Evolutionary conservation across 768 basidiomycete genomes (phyloP), one percentile per base, ranked within the genome.

Genomic region (Chalciporus pseudorubinellus): DNA sequence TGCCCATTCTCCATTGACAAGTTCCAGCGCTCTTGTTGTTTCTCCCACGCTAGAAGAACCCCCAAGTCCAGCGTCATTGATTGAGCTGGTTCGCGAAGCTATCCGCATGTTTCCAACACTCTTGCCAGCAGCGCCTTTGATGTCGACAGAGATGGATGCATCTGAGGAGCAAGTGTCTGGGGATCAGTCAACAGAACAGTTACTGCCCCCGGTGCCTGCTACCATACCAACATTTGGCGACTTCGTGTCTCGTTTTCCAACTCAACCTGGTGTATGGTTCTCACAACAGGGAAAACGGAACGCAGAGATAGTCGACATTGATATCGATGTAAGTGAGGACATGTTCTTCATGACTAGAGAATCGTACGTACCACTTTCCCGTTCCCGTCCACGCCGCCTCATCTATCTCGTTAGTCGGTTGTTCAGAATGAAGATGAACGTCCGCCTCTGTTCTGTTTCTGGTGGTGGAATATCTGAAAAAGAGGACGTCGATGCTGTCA

Each of bases 241-340:
- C 38, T 47, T 53, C 34, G 51, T 62, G 2, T 50, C 59, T 7
- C 57, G 57, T 34, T 45, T 50, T 7, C 61, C 52, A 12, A 53
- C 56, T 10, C 29, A 53, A 36, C 57, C 68, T 13, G 68, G 66
- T 1, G 39, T 59, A 22, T 68, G 67, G 67, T 66, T 66, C 33
- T 59, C 41, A 41, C 57, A 59, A 20, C 60, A 41, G 22, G 67
- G 67, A 14, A 39, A 41, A 9, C 45, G 19, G 7, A 34, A 53
- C 4, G 54, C 66, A 45, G 54, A 64, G 38, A 55, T 68, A 31
- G 49, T 60, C 40, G 49, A 70, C 16, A 40, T 68, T 26, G 47
- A 59, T 9, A 39, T 68, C 21, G 46, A 58, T 20, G 52, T 68
- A 2, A 51, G 50, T 20, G 54, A 61, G 7, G 53, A 58, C 28